phyloP scores from a whole-genome alignment of 257 asterid genomes.

The Nemophila menziesii region DNA sequence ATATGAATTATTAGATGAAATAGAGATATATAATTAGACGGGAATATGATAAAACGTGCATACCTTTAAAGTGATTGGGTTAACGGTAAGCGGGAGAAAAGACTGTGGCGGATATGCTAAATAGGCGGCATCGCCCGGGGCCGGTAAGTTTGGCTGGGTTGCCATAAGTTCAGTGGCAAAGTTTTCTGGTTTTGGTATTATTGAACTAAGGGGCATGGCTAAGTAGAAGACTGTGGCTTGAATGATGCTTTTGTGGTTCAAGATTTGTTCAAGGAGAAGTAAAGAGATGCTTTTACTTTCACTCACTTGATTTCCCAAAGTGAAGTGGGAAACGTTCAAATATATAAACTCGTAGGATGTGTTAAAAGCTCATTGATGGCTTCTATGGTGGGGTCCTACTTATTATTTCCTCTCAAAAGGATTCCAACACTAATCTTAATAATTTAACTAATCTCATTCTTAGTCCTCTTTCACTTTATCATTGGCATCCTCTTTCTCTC shows the following conservation, averaged over 20 bases:
- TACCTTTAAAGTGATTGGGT: slow-evolving; percentile 71
- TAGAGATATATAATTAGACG: background rate
- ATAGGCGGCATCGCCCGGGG: slow-evolving; percentile 20
- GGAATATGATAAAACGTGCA: background rate
- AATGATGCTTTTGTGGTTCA: slow-evolving; percentile 6
- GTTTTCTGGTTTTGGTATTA: slow-evolving; percentile 47
- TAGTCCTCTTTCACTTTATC: slow-evolving; percentile 4
- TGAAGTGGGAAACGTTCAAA: slow-evolving; percentile 28
- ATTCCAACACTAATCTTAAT: slow-evolving; percentile 17
- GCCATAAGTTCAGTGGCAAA: slow-evolving; percentile 28
- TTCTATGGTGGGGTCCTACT: slow-evolving; percentile 46
- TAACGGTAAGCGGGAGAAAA: slow-evolving; percentile 35
- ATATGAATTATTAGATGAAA: too few species aligned
- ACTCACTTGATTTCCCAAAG: background rate
- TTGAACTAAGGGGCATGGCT: slow-evolving; percentile 53
- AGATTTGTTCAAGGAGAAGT: slow-evolving; percentile 16
- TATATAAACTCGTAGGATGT: slow-evolving; percentile 34
- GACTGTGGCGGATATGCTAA: slow-evolving; percentile 34
- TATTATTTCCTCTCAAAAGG: slow-evolving; percentile 28
- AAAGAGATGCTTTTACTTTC: slow-evolving; percentile 20
- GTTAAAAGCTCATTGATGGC: slow-evolving; percentile 31
- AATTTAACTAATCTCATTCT: slow-evolving; percentile 4
- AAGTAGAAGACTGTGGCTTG: slow-evolving; percentile 6
- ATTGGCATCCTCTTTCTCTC: background rate
- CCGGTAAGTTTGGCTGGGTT: slow-evolving; percentile 20